Base-by-base conservation (phyloP, 2,329 filamentous ascomycete species). In the Arthrobotrys entomopaga region DNA sequence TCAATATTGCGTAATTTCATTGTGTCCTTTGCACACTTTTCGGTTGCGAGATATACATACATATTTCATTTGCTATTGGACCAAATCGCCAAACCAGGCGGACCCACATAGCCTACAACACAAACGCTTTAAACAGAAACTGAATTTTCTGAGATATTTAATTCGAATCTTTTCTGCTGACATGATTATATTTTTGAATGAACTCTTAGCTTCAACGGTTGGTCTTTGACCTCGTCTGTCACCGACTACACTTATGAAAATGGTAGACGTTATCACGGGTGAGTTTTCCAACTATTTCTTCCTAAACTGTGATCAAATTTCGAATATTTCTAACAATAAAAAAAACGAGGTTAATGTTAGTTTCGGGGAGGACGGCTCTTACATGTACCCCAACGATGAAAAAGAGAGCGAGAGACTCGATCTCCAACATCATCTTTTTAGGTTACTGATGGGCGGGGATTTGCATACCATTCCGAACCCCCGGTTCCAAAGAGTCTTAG, bases 241-340 rank as follows among this genome's bases (percentile, higher is more conserved):
- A 81, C 79, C 57, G 76, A 83, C 52, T 84, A 84, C 75, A 80
- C 81, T 40, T 84, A 82, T 75, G 83, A 85, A 73, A 82, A 85
- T 60, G 84, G 84, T 2, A 82, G 85, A 0, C 80, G 84, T 6
- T 86, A 86, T 57, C 83, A 61, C 29, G 69, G 69, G 69, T 67
- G 38, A 43, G 58, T 48, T 15, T 52, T 13, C 22, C 10, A 52
- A 52, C 29, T 34, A 26, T 11, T 38, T 20, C 1, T 13, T 10
- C 6, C 13, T 10, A 46, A 19, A 19, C 42, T 40, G 13, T 13
- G 34, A 40, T 40, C 7, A 13, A 46, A n/a, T 5, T 10, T 46
- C 5, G 42, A 4, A 46, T 40, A 40, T 19, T 19, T 46, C 42
- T 46, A 19, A 46, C 42, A 16, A 5, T 13, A n/a, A 19, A 7